Percentiles rank a stretch among this genome's conserved stretches.
These are phyloP conservation scores for Fusarium chuoi DNA, from an alignment of 2,329 filamentous ascomycete species.

Conservation along the genomic window DNA sequence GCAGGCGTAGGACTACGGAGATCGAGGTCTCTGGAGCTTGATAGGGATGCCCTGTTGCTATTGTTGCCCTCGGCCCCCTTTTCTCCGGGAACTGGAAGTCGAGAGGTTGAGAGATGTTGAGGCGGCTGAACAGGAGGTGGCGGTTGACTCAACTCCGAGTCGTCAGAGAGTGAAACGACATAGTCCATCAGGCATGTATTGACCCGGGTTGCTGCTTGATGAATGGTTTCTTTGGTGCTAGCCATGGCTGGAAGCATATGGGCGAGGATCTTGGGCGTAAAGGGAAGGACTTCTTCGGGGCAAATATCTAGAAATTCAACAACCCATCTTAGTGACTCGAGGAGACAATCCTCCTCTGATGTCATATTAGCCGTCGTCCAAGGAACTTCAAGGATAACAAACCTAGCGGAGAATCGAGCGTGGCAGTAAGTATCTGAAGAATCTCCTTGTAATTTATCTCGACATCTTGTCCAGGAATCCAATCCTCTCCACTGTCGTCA, in stretches of 20 bases:
- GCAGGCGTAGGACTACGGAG: constrained; percentile 62
- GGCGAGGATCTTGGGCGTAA: constrained; percentile 90
- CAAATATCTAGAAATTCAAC: constrained; percentile 97
- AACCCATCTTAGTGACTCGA: constrained; percentile 94
- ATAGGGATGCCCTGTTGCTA: constrained; percentile 63
- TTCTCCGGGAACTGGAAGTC: constrained; percentile 57
- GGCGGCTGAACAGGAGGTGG: constrained; percentile 40
- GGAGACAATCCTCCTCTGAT: constrained; percentile 86
- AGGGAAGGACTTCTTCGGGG: constrained; percentile 93
- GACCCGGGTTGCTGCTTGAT: constrained; percentile 86
- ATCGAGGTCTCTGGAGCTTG: constrained; percentile 65
- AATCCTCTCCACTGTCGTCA: constrained; percentile 83
- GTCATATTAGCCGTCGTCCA: constrained; percentile 18
- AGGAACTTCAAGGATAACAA: constrained; percentile 40
- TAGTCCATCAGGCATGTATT: constrained; percentile 94
- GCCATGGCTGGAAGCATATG: constrained; percentile 95
- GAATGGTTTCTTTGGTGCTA: constrained; percentile 88
- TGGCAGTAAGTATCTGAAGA: constrained; percentile 88
- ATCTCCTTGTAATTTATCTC: constrained; percentile 94
- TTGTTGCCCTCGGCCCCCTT: constrained; percentile 56
- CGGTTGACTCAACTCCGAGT: constrained; percentile 53
- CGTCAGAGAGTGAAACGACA: constrained; percentile 88
- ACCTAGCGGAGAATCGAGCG: constrained; percentile 85
- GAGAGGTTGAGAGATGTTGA: constrained; percentile 49
- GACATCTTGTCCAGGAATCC: constrained; percentile 97